A percentile compares a stretch with the other conserved stretches of the same genome.
These are phyloP conservation scores for Crucibulum laeve DNA, from an alignment of 768 basidiomycete genomes.

Conservation along the genomic window DNA sequence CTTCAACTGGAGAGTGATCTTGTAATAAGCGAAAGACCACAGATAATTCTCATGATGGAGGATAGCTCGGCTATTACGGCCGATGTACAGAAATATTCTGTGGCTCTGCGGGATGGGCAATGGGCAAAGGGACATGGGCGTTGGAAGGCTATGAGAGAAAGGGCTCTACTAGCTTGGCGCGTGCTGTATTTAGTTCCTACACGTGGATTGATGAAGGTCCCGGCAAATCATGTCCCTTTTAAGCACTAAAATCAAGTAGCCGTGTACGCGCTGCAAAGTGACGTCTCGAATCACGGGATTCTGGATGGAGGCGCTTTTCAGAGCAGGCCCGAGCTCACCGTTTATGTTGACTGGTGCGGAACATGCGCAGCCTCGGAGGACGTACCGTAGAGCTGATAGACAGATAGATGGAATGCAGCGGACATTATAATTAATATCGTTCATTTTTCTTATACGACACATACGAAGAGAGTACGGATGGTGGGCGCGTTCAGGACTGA, in stretches of 20 bases:
- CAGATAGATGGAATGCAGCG: neutral
- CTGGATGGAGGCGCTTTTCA: conserved; percentile 1
- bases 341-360: conserved; percentile 1
- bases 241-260: conserved; percentile 6
- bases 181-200: no score
- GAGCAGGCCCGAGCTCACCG: conserved; percentile 9
- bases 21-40: no score
- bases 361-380: neutral
- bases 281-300: conserved; percentile 10
- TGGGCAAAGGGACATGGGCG: conserved; percentile 6
- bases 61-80: conserved; percentile 17
- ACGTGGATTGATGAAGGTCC: conserved; percentile 8
- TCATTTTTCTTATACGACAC: no score
- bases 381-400: neutral
- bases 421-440: no score
- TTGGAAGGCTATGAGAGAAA: no score
- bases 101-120: conserved; percentile 1
- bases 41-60: no score
- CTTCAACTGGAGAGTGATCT: no score
- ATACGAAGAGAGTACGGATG: no score
- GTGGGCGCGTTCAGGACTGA: no score
- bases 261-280: conserved; percentile 9
- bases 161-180: no score
- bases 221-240: conserved; percentile 14
- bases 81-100: conserved; percentile 5